Evolutionary conservation across 345 rosid species (phyloP).

Genomic region (Gossypium thurberi): DNA sequence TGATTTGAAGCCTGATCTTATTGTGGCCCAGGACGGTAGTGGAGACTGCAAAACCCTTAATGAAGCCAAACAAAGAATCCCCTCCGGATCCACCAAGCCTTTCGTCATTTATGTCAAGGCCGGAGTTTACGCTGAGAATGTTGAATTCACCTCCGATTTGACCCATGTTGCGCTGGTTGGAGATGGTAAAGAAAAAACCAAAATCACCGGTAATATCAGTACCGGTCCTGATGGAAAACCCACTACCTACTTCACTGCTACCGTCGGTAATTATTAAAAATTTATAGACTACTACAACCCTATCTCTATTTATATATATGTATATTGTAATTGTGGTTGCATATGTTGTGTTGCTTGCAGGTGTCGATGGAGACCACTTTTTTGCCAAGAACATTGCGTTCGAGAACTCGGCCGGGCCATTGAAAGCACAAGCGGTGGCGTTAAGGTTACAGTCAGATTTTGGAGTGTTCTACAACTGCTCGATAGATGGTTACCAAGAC

Average conservation of each 20-base stretch:
- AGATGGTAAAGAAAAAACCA: slow-evolving; percentile 62
- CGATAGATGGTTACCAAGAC: slow-evolving; percentile 72
- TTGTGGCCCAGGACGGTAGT: slow-evolving; percentile 82
- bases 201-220: slow-evolving; percentile 46
- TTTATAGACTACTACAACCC: neutral
- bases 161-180: slow-evolving; percentile 45
- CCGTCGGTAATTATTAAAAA: slow-evolving; percentile 41
- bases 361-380: slow-evolving; percentile 42
- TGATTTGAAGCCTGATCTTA: slow-evolving; percentile 34
- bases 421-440: slow-evolving; percentile 71
- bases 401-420: slow-evolving; percentile 69
- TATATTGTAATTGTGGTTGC: neutral
- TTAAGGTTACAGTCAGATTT: slow-evolving; percentile 46
- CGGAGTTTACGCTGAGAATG: slow-evolving; percentile 56
- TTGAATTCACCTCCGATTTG: slow-evolving; percentile 30
- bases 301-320: neutral
- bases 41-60: slow-evolving; percentile 54
- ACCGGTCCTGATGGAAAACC: slow-evolving; percentile 39
- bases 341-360: slow-evolving; percentile 32
- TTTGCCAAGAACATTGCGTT: slow-evolving; percentile 63
- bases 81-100: slow-evolving; percentile 26
- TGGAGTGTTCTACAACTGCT: slow-evolving; percentile 61
- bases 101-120: slow-evolving; percentile 56
- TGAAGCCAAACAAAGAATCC: slow-evolving; percentile 10
- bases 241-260: slow-evolving; percentile 44